Evolutionary conservation across 176 grass and related monocot species (phyloP), one percentile per base, ranked within the genome.

Genomic region (Thalia dealbata): DNA sequence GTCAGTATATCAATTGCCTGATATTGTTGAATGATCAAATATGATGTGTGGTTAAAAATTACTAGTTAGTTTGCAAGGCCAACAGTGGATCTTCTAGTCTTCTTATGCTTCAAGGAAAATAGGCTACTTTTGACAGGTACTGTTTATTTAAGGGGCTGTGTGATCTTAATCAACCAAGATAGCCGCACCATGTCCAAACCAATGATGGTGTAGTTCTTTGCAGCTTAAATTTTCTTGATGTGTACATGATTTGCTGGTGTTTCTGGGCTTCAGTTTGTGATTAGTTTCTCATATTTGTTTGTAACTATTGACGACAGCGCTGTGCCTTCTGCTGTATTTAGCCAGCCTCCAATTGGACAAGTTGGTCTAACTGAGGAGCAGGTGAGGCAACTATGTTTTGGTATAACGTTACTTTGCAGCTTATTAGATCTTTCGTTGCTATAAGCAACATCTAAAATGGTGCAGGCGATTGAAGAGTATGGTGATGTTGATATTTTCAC

Each of bases 251-350:
- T 55, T 6, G 6, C 18, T 55, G 15, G 18, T 55, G 52, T 16
- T 55, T 55, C 14, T 18, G 19, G 15, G 18, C 18, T 55, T 55
- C 15, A 55, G 0, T 18, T 19, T 55, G 52, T 55, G 1, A 55
- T 55, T 55, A 15, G 19, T 28, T 71, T 63, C 29, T 67, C 28
- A 56, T 29, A 68, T 50, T 42, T 11, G 18, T 28, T 14, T 1
- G 27, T 76, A 35, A 21, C 43, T 45, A 16, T 79, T 52, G 80
- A 23, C 83, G 54, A 84, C 83, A 96, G 92, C 74, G 79, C 83
- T 56, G 84, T 96, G 51, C 88, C 92, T 70, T 84, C 92, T 84
- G 92, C 88, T 79, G 92, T 96, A 55, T 96, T 96, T 76, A 91
- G 86, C 23, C 92, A 96, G 68, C 88, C 92, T 73, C 88, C 88